Percentiles rank a stretch among this genome's conserved stretches.
Conservation (phyloP, 2,329 filamentous ascomycete species). For the Sphaerulina vaccinii region DNA sequence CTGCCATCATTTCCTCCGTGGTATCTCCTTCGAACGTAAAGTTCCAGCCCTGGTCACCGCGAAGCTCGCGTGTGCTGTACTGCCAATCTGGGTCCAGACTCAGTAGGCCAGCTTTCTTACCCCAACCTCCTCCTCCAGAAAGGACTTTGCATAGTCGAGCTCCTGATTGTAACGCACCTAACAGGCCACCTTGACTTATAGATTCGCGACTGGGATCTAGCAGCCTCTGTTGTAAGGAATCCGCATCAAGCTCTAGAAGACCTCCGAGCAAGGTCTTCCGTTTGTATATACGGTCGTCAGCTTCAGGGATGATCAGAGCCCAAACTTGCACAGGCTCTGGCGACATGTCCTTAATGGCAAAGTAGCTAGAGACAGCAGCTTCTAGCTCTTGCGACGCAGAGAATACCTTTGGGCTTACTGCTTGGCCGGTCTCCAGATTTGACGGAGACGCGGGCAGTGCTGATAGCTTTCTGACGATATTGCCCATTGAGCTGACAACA, state of each 20-base stretch:
- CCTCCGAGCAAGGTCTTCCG: neutral
- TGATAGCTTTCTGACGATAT: conserved; percentile 64
- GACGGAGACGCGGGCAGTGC: neutral
- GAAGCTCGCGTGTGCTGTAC: conserved; percentile 52
- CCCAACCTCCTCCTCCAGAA: conserved; percentile 83
- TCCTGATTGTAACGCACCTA: conserved; percentile 23
- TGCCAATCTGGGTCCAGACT: conserved; percentile 70
- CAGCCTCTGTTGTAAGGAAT: conserved; percentile 7
- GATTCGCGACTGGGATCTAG: neutral
- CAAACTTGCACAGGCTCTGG: conserved; percentile 62
- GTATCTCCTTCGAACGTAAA: conserved; percentile 39
- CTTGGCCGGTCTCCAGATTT: neutral
- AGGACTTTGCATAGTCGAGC: conserved; percentile 55
- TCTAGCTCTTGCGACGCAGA: conserved; percentile 72
- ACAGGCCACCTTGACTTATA: neutral
- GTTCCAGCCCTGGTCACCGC: conserved; percentile 57
- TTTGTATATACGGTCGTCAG: conserved; percentile 3
- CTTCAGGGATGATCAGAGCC: conserved; percentile 64
- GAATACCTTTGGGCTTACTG: conserved; percentile 40
- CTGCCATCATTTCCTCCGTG: conserved; percentile 35
- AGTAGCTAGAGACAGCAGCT: conserved; percentile 58
- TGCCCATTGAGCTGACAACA: conserved; percentile 69
- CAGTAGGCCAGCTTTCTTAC: conserved; percentile 72
- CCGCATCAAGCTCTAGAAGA: neutral
- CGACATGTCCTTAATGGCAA: conserved; percentile 44